Percentiles rank a stretch among this genome's conserved stretches.
These are phyloP conservation scores for Nothophaeocryptopus gaeumannii DNA, from an alignment of 2,329 filamentous ascomycete species.

Conservation along the genomic window DNA sequence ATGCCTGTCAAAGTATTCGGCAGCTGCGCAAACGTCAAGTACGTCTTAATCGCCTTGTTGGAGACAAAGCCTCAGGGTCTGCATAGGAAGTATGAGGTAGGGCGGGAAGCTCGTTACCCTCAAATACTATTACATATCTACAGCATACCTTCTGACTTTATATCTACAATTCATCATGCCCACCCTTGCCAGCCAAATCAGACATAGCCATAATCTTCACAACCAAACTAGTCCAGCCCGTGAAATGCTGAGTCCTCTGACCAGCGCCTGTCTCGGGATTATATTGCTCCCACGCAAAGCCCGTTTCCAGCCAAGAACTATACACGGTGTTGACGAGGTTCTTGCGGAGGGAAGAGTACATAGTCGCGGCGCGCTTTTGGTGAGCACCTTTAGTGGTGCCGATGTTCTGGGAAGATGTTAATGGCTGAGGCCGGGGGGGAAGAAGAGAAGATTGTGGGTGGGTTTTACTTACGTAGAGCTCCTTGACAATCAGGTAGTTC, in stretches of 20 bases:
- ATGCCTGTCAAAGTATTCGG: too few species aligned
- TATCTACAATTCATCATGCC: constrained; percentile 51
- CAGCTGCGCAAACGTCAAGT: too few species aligned
- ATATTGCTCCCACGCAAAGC: constrained; percentile 99
- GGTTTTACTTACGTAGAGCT: constrained; percentile 65
- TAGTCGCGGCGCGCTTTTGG: constrained; percentile 62
- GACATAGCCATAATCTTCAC: constrained; percentile 98
- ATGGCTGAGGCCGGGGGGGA: too few species aligned
- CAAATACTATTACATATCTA: too few species aligned
- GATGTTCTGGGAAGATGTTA: constrained; percentile 51
- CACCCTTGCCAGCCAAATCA: constrained; percentile 50
- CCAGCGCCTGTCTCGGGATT: constrained; percentile 87
- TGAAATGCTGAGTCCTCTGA: constrained; percentile 97
- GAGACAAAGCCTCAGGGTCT: too few species aligned
- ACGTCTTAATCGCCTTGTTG: too few species aligned
- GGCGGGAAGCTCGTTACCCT: too few species aligned
- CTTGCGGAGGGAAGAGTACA: constrained; percentile 74
- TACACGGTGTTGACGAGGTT: constrained; percentile 90
- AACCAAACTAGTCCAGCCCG: constrained; percentile 96
- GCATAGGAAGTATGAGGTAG: too few species aligned
- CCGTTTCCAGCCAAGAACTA: constrained; percentile 81
- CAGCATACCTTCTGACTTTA: neutral
- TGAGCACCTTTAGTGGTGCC: constrained; percentile 64
- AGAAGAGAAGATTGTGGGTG: neutral
- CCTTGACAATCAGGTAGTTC: constrained; percentile 81